Percentiles rank a stretch among this genome's conserved stretches.
Evolutionary conservation across 495 filamentous ascomycete species (phyloP).

Genomic region (Penicillium roqueforti): DNA sequence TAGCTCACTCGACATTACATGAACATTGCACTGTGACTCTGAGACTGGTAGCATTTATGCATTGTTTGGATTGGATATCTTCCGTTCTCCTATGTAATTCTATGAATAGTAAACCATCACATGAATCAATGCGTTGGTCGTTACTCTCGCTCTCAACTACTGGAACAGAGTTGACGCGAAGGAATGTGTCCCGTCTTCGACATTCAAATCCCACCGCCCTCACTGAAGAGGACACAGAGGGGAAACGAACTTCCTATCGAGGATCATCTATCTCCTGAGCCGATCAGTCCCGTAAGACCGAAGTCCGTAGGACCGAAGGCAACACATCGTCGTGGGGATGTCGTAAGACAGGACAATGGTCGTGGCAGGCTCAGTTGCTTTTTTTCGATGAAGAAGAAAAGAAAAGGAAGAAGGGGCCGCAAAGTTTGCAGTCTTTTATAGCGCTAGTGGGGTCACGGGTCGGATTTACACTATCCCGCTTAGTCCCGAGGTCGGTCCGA

Average conservation of each 20-base stretch:
- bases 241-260: constrained; percentile 62
- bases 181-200: constrained; percentile 63
- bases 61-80: neutral
- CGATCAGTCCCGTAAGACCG: constrained; percentile 42
- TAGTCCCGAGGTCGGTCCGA: neutral
- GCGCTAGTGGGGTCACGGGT: constrained; percentile 22
- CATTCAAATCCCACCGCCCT: constrained; percentile 63
- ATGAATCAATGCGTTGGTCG: neutral
- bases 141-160: neutral
- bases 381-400: constrained; percentile 50
- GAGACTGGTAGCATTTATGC: neutral
- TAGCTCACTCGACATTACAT: neutral
- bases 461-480: constrained; percentile 24
- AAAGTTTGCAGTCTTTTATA: constrained; percentile 30
- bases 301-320: constrained; percentile 52
- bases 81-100: no score
- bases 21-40: neutral
- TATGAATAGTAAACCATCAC: no score
- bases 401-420: constrained; percentile 19
- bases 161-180: neutral
- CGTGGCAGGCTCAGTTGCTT: constrained; percentile 63
- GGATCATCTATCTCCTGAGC: constrained; percentile 57
- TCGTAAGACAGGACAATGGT: constrained; percentile 52
- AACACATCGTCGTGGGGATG: constrained; percentile 54
- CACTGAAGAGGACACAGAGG: constrained; percentile 60